These are phyloP conservation scores for Hypoxylon perforatum DNA, from an alignment of 495 filamentous ascomycete species.

Conservation along the genomic window DNA sequence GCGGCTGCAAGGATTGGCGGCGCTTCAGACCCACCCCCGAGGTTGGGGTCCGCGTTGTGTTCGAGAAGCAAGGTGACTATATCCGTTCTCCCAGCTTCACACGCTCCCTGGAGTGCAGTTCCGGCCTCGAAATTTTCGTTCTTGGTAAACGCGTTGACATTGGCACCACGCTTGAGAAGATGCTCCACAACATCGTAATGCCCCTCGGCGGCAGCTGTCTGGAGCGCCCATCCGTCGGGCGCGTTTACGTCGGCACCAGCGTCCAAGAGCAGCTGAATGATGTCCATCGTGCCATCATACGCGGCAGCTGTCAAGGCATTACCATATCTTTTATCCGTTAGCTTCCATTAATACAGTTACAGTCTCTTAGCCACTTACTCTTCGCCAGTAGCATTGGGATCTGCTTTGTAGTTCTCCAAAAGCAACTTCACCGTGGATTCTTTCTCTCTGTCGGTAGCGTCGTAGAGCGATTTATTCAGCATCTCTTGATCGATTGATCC, in stretches of 20 bases:
- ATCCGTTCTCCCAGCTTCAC: conserved; percentile 39
- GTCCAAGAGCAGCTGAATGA: conserved; percentile 42
- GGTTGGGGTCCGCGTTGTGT: conserved; percentile 44
- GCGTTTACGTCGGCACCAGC: conserved; percentile 44
- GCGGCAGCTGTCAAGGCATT: conserved; percentile 46
- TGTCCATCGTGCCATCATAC: conserved; percentile 45
- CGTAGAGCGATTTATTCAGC: conserved; percentile 42
- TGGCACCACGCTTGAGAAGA: conserved; percentile 45
- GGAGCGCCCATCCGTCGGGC: conserved; percentile 46
- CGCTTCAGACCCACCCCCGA: conserved; percentile 39
- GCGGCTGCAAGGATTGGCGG: conserved; percentile 46
- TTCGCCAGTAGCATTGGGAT: conserved; percentile 46
- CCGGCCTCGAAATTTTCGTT: conserved; percentile 42
- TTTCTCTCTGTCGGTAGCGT: conserved; percentile 47
- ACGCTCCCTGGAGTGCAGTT: conserved; percentile 48
- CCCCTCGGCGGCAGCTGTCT: conserved; percentile 46
- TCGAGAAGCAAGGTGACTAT: conserved; percentile 48
- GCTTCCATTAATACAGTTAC: not conserved
- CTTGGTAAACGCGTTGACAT: conserved; percentile 45
- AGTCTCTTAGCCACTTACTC: conserved; percentile 34
- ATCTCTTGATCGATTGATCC: conserved; percentile 33
- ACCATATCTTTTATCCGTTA: conserved; percentile 41
- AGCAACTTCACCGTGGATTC: conserved; percentile 44
- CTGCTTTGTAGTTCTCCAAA: conserved; percentile 37
- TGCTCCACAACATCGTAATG: conserved; percentile 47